Evolutionary conservation across 179 eudicot species (phyloP), one percentile per base, ranked within the genome.

Genomic region (Silene noctiflora): DNA sequence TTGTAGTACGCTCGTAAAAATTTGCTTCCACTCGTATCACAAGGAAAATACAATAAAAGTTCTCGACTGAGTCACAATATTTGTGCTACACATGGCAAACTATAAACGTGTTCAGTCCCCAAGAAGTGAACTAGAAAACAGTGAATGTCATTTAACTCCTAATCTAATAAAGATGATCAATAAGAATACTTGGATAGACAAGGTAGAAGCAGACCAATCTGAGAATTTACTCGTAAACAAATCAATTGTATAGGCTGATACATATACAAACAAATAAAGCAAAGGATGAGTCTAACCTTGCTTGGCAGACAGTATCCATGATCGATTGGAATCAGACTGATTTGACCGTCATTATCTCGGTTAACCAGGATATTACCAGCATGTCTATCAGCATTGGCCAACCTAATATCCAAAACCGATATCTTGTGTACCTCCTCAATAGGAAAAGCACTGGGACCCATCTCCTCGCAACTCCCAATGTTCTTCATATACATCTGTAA

Each of bases 311-410:
- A 89, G 79, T 91, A 91, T 19, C 96, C 92, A 75, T 91, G 96
- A 81, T 91, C 91, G 44, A 91, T 91, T 13, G 96, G 92, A 71
- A 85, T 80, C 9, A 91, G 89, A 67, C 46, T 44, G 31, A 86
- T 77, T 65, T 59, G 85, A 73, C 85, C 87, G 16, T 81, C 81
- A 17, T 66, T 77, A 75, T 82, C 86, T 85, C 74, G 77, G 72
- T 68, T 83, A 44, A 81, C 81, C 79, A 93, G 79, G 77, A 93
- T 90, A 59, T 93, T 93, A 53, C 97, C 98, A n/a, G 93, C 91
- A 77, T 93, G 98, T 85, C 98, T 88, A 71, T 91, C 98, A 29
- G 93, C 89, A 82, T 93, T 93, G 19, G 90, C 97, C 83, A 85
- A 66, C 74, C 98, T 84, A 68, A 91, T 84, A 84, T 91, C 98